These are phyloP conservation scores for Cyclospora cayetanensis DNA, from an alignment of 169 alveolate species.

Conservation along the genomic window DNA sequence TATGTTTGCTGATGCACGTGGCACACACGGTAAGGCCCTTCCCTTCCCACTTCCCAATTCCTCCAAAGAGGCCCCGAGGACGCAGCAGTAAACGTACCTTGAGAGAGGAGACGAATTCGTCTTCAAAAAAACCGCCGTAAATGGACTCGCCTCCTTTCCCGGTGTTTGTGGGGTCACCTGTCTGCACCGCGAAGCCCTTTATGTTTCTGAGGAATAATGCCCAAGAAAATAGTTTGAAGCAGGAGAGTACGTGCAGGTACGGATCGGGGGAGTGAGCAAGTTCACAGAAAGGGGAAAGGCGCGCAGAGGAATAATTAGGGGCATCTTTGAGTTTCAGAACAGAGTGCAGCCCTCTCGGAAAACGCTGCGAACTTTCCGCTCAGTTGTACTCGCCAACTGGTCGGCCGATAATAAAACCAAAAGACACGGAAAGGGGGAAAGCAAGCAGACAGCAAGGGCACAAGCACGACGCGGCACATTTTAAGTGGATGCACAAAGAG, in stretches of 20 bases:
- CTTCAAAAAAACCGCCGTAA: constrained; percentile 95
- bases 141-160: constrained; percentile 99
- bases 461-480: no score
- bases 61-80: no score
- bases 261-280: background rate
- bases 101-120: constrained; percentile 95
- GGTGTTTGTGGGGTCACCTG: constrained; percentile 98
- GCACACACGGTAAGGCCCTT: no score
- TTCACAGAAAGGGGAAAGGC: background rate
- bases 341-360: background rate
- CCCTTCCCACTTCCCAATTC: no score
- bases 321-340: background rate
- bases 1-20: no score
- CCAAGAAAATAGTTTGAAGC: background rate
- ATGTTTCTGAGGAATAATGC: constrained; percentile 89
- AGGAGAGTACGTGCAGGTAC: no score
- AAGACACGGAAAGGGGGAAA: background rate
- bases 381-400: background rate
- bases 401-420: no score
- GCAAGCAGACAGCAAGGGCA: background rate
- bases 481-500: no score
- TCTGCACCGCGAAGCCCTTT: constrained; percentile 96
- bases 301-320: background rate
- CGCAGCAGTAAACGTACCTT: constrained; percentile 82
- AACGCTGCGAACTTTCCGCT: background rate